A percentile compares a stretch with the other conserved stretches of the same genome.
These are phyloP conservation scores for Cryptococcus neoformans DNA, from an alignment of 1,284 basidiomycete genomes.

Conservation along the genomic window DNA sequence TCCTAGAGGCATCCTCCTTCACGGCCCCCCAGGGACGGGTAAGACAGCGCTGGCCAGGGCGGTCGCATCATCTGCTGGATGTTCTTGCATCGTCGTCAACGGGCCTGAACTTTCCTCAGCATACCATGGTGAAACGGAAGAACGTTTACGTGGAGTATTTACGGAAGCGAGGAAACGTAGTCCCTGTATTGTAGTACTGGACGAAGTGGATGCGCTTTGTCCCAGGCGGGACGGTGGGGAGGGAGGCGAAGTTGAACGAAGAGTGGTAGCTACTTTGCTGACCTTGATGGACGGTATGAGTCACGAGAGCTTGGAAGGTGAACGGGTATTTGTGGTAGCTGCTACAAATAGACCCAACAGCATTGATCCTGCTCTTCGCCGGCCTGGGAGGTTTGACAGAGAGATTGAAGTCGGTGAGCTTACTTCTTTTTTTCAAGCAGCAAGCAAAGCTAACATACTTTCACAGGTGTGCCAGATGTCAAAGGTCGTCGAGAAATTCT, in stretches of 20 bases:
- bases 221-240: constrained; percentile 80
- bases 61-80: constrained; percentile 73
- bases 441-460: neutral
- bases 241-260: constrained; percentile 90
- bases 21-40: constrained; percentile 91
- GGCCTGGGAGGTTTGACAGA: constrained; percentile 93
- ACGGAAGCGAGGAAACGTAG: constrained; percentile 72
- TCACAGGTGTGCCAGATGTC: constrained; percentile 78
- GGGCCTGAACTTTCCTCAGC: constrained; percentile 93
- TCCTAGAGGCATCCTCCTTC: constrained; percentile 81
- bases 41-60: constrained; percentile 91
- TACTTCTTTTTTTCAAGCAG: too few species aligned
- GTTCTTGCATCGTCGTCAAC: constrained; percentile 82
- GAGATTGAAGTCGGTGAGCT: constrained; percentile 93
- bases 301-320: constrained; percentile 50
- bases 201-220: constrained; percentile 94
- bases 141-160: constrained; percentile 84
- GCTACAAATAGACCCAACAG: constrained; percentile 97
- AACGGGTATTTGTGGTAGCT: constrained; percentile 85
- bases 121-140: constrained; percentile 96
- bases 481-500: constrained; percentile 80
- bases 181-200: constrained; percentile 90
- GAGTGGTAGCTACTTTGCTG: constrained; percentile 91
- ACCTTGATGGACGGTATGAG: constrained; percentile 95
- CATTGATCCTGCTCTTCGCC: constrained; percentile 89